These are phyloP conservation scores for Suhomyces bolitotheri DNA, from an alignment of 1,139 yeast genomes.

Conservation along the genomic window DNA sequence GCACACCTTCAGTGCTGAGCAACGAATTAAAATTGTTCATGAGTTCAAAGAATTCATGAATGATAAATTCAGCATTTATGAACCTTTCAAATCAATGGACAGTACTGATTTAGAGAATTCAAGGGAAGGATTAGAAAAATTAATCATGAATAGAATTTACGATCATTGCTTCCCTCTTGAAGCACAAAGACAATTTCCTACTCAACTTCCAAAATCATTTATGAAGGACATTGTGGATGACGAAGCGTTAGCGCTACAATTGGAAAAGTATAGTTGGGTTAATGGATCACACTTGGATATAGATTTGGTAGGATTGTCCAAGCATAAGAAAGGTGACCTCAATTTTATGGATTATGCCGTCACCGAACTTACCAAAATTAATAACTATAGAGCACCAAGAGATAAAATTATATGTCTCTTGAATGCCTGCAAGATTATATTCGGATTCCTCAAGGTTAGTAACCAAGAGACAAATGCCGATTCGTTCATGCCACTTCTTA, in stretches of 20 bases:
- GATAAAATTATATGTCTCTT: slow-evolving; percentile 90
- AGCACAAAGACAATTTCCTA: slow-evolving; percentile 39
- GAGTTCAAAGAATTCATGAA: slow-evolving; percentile 76
- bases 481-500: slow-evolving; percentile 82
- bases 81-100: slow-evolving; percentile 73
- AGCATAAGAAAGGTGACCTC: slow-evolving; percentile 26
- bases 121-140: slow-evolving; percentile 87
- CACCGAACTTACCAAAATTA: slow-evolving; percentile 71
- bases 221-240: slow-evolving; percentile 67
- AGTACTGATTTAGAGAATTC: slow-evolving; percentile 66
- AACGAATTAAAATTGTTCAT: slow-evolving; percentile 70
- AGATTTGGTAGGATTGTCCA: slow-evolving; percentile 39
- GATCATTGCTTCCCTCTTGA: slow-evolving; percentile 80
- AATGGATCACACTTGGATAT: slow-evolving; percentile 81
- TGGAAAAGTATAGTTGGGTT: slow-evolving; percentile 72
- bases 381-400: slow-evolving; percentile 86
- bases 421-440: slow-evolving; percentile 89
- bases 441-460: slow-evolving; percentile 75
- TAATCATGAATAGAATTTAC: slow-evolving; percentile 85
- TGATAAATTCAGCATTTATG: slow-evolving; percentile 61
- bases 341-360: slow-evolving; percentile 72
- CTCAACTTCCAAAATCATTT: slow-evolving; percentile 33
- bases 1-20: slow-evolving; percentile 64
- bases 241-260: slow-evolving; percentile 51
- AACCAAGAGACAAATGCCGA: slow-evolving; percentile 85